Percentiles rank a stretch among this genome's conserved stretches.
These are phyloP conservation scores for Gyrodon lividus DNA, from an alignment of 768 basidiomycete species.

Conservation along the genomic window DNA sequence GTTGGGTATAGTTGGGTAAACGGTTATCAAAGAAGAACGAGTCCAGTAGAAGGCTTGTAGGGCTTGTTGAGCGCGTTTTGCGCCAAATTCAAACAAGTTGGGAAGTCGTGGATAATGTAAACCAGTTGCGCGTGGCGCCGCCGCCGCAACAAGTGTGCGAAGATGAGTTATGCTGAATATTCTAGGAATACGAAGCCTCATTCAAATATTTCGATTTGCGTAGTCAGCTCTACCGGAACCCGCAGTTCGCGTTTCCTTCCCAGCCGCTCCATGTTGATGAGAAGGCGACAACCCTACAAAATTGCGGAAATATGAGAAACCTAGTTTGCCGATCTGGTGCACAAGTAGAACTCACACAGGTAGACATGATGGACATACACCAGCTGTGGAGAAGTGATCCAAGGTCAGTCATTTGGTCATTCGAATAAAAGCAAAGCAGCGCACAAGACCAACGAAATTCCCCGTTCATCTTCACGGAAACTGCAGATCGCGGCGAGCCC, in stretches of 20 bases:
- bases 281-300: slow-evolving; percentile 8
- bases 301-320: not conserved
- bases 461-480: not conserved
- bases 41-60: no score
- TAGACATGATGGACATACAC: not conserved
- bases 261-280: slow-evolving; percentile 10
- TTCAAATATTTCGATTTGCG: not conserved
- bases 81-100: no score
- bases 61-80: no score
- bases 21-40: no score
- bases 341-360: slow-evolving; percentile 2
- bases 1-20: no score
- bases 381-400: not conserved
- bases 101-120: no score
- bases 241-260: not conserved
- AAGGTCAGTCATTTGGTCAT: not conserved
- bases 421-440: not conserved
- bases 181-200: not conserved
- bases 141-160: no score
- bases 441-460: slow-evolving; percentile 3
- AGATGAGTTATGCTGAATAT: no score
- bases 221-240: not conserved
- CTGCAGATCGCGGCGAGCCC: not conserved
- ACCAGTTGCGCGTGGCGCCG: no score
- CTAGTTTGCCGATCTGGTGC: not conserved